Base-by-base conservation (phyloP, 2,329 filamentous ascomycete species). In the Thyridium curvatum region DNA sequence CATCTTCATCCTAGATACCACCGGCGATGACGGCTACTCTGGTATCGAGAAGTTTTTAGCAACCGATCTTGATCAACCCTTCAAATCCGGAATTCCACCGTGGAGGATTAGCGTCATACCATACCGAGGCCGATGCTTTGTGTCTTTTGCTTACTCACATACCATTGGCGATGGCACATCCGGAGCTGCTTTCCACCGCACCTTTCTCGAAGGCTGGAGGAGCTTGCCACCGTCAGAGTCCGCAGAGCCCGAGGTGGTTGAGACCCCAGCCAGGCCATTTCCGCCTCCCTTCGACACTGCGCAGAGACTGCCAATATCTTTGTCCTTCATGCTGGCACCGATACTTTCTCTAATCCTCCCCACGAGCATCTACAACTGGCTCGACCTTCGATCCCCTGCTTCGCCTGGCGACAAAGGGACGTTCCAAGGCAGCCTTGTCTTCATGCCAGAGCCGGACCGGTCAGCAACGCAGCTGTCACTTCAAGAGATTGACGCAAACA, bases 141-240 rank as follows among this genome's bases (percentile, higher is more conserved):
- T 68, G 7, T 52, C 57, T 0, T 71, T 69, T 38, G 50, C 55
- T 1, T 69, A 53, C 46, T 70, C 65, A 0, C 69, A 72, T 48
- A 50, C 55, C 2, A 51, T 66, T 4, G 63, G 61, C 8, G 69
- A 72, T 43, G 69, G 68, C 0, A 57, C 55, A 30, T 61, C 60
- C 1, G 66, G 65, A 6, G 37, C 59, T 1, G 48, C 59, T 4
- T 70, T 73, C 40, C 68, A 72, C 40, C 52, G 48, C 4, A 56
- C 61, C 0, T 62, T 72, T 34, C 47, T 67, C 10, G 16, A 53
- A 26, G 21, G 21, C 10, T 26, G 21, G 21, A 26, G 21, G 21
- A 26, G 21, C 21, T 10, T 4, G 54, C 49, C 3, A 37, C 50
- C 12, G 17, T 18, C 38, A n/a, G 18, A 37, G 14, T 28, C 26